Conservation (phyloP, 2,329 filamentous ascomycete genomes). For the Fusarium miscanthi region DNA sequence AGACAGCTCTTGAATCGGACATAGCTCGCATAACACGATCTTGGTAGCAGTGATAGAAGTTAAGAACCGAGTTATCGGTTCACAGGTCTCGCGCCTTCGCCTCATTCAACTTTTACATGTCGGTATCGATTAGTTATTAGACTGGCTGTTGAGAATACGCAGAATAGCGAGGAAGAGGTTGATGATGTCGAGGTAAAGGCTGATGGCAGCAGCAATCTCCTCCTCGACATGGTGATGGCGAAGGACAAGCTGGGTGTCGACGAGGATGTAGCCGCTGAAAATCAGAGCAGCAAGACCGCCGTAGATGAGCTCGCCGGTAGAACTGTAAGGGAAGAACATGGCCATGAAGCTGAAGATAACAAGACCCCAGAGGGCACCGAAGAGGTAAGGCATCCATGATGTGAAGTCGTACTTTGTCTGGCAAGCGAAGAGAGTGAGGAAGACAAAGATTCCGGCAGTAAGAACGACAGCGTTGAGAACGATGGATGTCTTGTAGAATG, state of each 20-base stretch:
- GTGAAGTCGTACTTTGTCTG: slow-evolving; percentile 99
- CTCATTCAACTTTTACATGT: background rate
- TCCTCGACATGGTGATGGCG: slow-evolving; percentile 97
- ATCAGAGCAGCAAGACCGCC: slow-evolving; percentile 84
- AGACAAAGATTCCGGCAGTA: slow-evolving; percentile 84
- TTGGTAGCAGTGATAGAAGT: background rate
- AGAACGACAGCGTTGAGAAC: slow-evolving; percentile 92
- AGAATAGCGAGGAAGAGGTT: slow-evolving; percentile 97
- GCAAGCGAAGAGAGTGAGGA: slow-evolving; percentile 89
- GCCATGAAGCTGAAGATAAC: slow-evolving; percentile 94
- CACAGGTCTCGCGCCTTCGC: background rate
- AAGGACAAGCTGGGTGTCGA: slow-evolving; percentile 96
- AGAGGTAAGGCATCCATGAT: slow-evolving; percentile 94
- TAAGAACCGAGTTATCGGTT: background rate
- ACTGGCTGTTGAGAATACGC: slow-evolving; percentile 94
- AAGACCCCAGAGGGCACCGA: slow-evolving; percentile 88
- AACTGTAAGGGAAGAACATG: slow-evolving; percentile 86
- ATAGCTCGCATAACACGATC: background rate
- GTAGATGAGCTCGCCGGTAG: slow-evolving; percentile 86
- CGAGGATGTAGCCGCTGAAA: slow-evolving; percentile 94
- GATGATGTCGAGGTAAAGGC: slow-evolving; percentile 94
- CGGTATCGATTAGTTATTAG: slow-evolving; percentile 74
- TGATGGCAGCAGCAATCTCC: slow-evolving; percentile 95
- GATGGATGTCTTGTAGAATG: slow-evolving; percentile 84
- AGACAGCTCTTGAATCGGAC: slow-evolving; percentile 5